Conservation (phyloP, 371 early-diverging fungal genomes). For the Apophysomyces variabilis region DNA sequence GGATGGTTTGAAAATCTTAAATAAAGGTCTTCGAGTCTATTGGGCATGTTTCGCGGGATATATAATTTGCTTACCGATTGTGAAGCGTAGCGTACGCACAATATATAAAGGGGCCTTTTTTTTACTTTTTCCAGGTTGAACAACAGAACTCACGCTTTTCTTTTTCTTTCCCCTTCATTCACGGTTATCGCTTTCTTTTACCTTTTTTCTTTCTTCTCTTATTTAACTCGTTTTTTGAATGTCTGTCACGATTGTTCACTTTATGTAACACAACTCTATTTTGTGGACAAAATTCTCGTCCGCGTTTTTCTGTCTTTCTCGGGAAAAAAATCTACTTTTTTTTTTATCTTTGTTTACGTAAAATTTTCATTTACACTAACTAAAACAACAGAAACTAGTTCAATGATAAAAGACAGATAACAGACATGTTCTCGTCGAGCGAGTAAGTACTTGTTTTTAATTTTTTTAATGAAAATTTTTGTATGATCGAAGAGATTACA, state of each 20-base stretch:
- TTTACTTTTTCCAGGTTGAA: neutral
- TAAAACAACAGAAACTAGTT: neutral
- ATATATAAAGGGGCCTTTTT: conserved; percentile 1
- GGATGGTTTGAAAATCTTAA: neutral
- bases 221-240: neutral
- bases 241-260: neutral
- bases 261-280: conserved; percentile 11
- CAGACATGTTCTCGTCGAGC: neutral
- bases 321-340: neutral
- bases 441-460: neutral
- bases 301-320: neutral
- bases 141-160: neutral
- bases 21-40: conserved; percentile 21
- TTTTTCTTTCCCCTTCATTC: neutral
- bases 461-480: neutral
- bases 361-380: neutral
- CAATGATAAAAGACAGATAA: neutral
- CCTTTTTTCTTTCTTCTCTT: neutral
- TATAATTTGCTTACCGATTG: conserved; percentile 18
- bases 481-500: neutral
- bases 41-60: conserved; percentile 34
- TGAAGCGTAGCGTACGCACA: conserved; percentile 1
- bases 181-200: neutral
- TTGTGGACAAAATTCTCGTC: neutral
- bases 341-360: neutral